Evolutionary conservation across 2,329 filamentous ascomycete species (phyloP).

Genomic region (Penicillium sp.): DNA sequence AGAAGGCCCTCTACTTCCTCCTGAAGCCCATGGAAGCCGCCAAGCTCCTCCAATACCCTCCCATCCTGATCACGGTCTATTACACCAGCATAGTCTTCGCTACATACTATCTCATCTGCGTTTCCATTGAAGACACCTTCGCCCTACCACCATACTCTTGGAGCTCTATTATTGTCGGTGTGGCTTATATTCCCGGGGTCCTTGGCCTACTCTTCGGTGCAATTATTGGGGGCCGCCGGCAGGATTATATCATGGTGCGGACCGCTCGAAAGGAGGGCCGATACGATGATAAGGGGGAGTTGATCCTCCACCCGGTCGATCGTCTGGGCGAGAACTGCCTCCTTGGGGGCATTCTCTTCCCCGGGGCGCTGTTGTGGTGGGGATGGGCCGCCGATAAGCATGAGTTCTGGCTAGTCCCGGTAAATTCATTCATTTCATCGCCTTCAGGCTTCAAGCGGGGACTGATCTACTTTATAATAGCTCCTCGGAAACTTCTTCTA

Average conservation of each 20-base stretch:
- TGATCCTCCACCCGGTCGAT: neutral
- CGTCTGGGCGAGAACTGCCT: neutral
- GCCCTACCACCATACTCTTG: neutral
- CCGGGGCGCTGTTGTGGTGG: neutral
- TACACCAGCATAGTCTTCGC: too few species aligned
- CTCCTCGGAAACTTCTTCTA: conserved; percentile 1
- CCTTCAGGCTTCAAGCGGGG: too few species aligned
- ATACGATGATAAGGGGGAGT: neutral
- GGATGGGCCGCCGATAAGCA: neutral
- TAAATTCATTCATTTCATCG: neutral
- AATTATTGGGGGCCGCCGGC: neutral
- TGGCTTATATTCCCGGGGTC: neutral
- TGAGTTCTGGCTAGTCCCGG: neutral
- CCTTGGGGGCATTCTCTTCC: neutral
- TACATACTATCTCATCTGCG: too few species aligned
- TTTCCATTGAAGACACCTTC: too few species aligned
- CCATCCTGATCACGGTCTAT: too few species aligned
- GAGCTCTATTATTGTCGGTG: neutral
- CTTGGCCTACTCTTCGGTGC: neutral
- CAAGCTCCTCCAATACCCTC: too few species aligned
- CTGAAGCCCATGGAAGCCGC: too few species aligned
- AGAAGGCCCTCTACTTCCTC: too few species aligned
- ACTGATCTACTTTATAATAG: neutral
- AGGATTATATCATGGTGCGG: conserved; percentile 4
- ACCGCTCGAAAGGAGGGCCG: neutral